Conservation (phyloP, 805 yeast species). For the Saitoella complicata region DNA sequence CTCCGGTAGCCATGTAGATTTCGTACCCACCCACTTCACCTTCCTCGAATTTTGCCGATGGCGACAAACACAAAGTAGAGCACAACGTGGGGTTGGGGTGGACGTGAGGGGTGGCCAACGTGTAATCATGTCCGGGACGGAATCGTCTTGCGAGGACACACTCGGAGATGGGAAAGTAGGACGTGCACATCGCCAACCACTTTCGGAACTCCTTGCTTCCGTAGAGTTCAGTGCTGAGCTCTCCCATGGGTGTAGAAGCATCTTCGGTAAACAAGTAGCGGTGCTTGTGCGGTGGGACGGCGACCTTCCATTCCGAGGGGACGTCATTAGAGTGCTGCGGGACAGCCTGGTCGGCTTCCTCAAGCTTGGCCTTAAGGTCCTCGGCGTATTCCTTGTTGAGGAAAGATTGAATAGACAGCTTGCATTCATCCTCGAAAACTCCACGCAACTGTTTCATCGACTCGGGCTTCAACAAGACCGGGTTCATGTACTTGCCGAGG, state of each 20-base stretch:
- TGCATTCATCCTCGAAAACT: conserved; percentile 49
- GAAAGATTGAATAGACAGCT: conserved; percentile 48
- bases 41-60: conserved; percentile 62
- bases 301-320: conserved; percentile 67
- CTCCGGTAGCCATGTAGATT: conserved; percentile 46
- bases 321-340: conserved; percentile 32
- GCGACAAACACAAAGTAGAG: conserved; percentile 70
- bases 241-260: conserved; percentile 26
- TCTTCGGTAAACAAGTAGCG: conserved; percentile 62
- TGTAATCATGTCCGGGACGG: conserved; percentile 90
- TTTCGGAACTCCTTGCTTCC: conserved; percentile 46
- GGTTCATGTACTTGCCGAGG: conserved; percentile 34
- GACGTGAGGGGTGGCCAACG: conserved; percentile 53
- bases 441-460: conserved; percentile 30
- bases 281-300: conserved; percentile 89
- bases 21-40: conserved; percentile 87
- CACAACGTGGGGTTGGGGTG: conserved; percentile 43
- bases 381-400: conserved; percentile 40
- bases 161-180: conserved; percentile 39
- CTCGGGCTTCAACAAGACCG: conserved; percentile 28
- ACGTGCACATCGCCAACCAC: conserved; percentile 52
- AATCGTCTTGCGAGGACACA: conserved; percentile 67
- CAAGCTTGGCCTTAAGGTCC: conserved; percentile 29
- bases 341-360: conserved; percentile 34
- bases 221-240: conserved; percentile 42